Evolutionary conservation across 768 basidiomycete species (phyloP).

Genomic region (Boletellus ananas): DNA sequence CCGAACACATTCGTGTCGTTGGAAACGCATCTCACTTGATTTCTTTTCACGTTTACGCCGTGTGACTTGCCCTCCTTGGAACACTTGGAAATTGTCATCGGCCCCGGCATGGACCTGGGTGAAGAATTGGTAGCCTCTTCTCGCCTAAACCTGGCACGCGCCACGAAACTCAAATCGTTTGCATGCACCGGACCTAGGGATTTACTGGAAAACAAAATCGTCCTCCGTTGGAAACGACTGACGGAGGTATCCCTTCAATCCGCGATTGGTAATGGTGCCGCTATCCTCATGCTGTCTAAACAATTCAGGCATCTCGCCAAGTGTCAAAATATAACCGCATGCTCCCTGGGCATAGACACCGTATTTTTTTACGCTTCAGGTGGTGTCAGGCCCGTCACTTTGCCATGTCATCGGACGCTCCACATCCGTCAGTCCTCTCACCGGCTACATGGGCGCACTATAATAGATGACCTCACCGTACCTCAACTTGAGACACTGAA

Average conservation of each 20-base stretch:
- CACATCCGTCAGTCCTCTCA: conserved; percentile 11
- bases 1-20: conserved; percentile 14
- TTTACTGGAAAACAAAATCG: not conserved
- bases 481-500: conserved; percentile 18
- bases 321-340: conserved; percentile 17
- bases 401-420: conserved; percentile 12
- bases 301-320: conserved; percentile 5
- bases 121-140: not conserved
- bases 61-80: conserved; percentile 13
- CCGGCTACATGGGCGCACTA: not conserved
- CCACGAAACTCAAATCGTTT: conserved; percentile 15
- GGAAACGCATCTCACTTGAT: conserved; percentile 10
- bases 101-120: not conserved
- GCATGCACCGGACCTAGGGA: conserved; percentile 2
- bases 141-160: conserved; percentile 5
- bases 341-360: conserved; percentile 16
- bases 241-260: conserved; percentile 13
- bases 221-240: conserved; percentile 12
- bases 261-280: not conserved
- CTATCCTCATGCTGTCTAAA: not conserved
- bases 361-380: not conserved
- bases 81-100: conserved; percentile 3
- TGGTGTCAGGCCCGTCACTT: not conserved
- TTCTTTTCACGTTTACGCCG: conserved; percentile 15
- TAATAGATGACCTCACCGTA: conserved; percentile 11